A percentile compares a stretch with the other conserved stretches of the same genome.
Evolutionary conservation across 1,139 yeast genomes (phyloP).

Genomic region (Arxiozyma heterogenica): DNA sequence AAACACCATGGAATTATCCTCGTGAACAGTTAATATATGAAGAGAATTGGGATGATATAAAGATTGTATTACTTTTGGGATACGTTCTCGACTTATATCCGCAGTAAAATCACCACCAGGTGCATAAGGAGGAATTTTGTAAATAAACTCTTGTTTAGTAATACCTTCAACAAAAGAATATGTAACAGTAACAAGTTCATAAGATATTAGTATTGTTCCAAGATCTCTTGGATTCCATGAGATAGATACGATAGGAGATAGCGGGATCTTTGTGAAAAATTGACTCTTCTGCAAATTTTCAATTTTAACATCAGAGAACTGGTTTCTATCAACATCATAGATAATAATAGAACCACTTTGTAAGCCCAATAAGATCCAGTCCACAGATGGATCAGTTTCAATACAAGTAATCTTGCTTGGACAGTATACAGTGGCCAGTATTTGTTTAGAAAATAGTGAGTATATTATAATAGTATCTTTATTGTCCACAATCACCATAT

Average conservation of each 20-base stretch:
- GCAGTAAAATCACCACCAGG: constrained; percentile 45
- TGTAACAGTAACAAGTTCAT: constrained; percentile 57
- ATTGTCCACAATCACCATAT: constrained; percentile 60
- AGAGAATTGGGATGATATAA: constrained; percentile 90
- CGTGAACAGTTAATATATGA: constrained; percentile 69
- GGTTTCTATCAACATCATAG: constrained; percentile 78
- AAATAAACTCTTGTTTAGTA: constrained; percentile 47
- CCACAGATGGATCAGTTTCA: constrained; percentile 77
- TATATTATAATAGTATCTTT: constrained; percentile 51
- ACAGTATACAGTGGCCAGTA: constrained; percentile 44
- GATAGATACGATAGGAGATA: constrained; percentile 54
- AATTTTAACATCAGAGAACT: constrained; percentile 54
- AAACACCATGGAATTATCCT: constrained; percentile 75
- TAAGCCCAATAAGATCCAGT: constrained; percentile 76
- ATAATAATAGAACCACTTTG: constrained; percentile 64
- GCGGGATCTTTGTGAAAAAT: constrained; percentile 29
- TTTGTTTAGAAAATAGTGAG: constrained; percentile 55
- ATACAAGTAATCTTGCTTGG: constrained; percentile 61
- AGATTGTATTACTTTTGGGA: constrained; percentile 51
- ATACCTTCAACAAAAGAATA: constrained; percentile 59
- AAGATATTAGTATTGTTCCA: constrained; percentile 66
- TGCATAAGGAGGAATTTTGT: constrained; percentile 52
- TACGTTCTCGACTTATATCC: constrained; percentile 24
- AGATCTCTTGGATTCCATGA: constrained; percentile 87
- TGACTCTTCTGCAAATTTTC: constrained; percentile 57